These are phyloP conservation scores for Sutorius australiensis DNA, from an alignment of 768 basidiomycete genomes.

Conservation along the genomic window DNA sequence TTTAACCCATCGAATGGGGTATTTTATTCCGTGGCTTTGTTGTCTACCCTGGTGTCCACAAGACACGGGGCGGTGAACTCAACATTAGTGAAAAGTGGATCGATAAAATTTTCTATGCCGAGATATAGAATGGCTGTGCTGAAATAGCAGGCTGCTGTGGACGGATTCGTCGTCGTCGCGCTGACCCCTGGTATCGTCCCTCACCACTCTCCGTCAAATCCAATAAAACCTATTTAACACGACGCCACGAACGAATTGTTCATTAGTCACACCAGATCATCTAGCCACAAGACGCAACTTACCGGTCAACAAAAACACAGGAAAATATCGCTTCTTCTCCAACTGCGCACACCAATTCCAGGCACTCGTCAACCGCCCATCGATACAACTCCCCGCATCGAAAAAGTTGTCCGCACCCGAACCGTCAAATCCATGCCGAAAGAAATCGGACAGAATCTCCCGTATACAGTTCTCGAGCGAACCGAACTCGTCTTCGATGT, in stretches of 20 bases:
- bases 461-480: conserved; percentile 62
- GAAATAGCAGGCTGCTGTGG: too few relatives aligned
- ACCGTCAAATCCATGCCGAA: conserved; percentile 84
- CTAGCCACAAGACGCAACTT: not conserved
- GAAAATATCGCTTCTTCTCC: conserved; percentile 86
- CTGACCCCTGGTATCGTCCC: not conserved
- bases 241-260: not conserved
- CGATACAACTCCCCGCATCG: conserved; percentile 82
- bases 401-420: conserved; percentile 91
- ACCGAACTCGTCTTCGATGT: conserved; percentile 82
- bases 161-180: too few relatives aligned
- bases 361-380: conserved; percentile 81
- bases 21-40: not conserved
- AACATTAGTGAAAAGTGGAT: not conserved
- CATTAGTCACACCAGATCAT: not conserved
- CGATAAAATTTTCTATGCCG: not conserved
- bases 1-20: too few relatives aligned
- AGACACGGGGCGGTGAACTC: not conserved
- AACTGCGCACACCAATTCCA: conserved; percentile 89
- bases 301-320: conserved; percentile 74
- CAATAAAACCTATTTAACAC: conserved; percentile 59
- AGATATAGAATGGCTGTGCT: not conserved
- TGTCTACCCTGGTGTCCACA: too few relatives aligned
- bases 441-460: conserved; percentile 81
- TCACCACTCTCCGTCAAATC: conserved; percentile 86